Evolutionary conservation across 1,284 basidiomycete genomes (phyloP).

Genomic region (Melampsora americana): DNA sequence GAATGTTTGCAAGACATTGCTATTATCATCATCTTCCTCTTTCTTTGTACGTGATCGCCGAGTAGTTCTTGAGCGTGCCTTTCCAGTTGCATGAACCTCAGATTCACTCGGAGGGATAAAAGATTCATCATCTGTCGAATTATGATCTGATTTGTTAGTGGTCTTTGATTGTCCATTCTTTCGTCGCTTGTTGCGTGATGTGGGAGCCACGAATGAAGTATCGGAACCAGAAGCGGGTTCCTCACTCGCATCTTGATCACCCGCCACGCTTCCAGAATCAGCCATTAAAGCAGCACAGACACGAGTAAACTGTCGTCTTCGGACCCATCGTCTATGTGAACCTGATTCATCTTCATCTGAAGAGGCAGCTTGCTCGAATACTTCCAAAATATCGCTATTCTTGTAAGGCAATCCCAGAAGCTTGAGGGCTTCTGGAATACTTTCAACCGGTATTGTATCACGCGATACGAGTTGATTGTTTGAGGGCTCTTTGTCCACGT

Average conservation of each 20-base stretch:
- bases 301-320: conserved; percentile 23
- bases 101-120: conserved; percentile 1
- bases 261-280: background rate
- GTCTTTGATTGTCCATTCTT: background rate
- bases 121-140: background rate
- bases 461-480: background rate
- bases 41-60: background rate
- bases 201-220: background rate
- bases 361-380: conserved; percentile 34
- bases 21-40: background rate
- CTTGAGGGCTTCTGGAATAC: conserved; percentile 25
- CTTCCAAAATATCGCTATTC: conserved; percentile 29
- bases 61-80: background rate
- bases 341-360: conserved; percentile 11
- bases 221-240: conserved; percentile 13
- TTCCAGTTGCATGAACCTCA: background rate
- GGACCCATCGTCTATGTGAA: conserved; percentile 12
- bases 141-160: background rate
- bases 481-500: background rate
- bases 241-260: conserved; percentile 16
- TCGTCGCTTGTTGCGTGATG: conserved; percentile 4
- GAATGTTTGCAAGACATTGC: background rate
- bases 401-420: conserved; percentile 25
- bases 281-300: conserved; percentile 39
- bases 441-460: background rate